Evolutionary conservation across 2,329 filamentous ascomycete genomes (phyloP), one percentile per base, ranked within the genome.

Genomic region (Zasmidium angulare): DNA sequence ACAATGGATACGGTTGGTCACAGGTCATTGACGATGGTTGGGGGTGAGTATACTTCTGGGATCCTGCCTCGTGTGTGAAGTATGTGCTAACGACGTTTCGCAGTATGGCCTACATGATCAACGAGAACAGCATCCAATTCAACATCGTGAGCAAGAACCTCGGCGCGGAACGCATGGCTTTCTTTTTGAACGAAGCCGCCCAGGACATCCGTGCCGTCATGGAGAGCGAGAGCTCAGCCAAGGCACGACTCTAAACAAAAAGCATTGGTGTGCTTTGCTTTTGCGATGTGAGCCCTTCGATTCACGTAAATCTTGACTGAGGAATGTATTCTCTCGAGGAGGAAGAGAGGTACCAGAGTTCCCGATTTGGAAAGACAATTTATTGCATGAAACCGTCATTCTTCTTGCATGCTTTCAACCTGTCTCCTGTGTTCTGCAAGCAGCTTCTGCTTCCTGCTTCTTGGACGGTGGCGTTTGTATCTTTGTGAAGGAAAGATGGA

Each of bases 1-100:
- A 98, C 79, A 99, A 99, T 75, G 95, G 96, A 22, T 99, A 99
- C 77, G 95, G 95, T 49, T 99, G 95, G 95, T 95, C 90, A 73
- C 93, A 99, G 81, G 95, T 99, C 54, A 89, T 98, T 56, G 93
- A 98, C 72, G 90, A 89, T 61, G 95, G 95, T 26, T 99, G 95
- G 78, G 95, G 95, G 66, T 76, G 53, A 75, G 74, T 73, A 46
- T 20, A 14, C 17, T 26, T 48, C 2, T 1, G 48, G 20, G 14
- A 11, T 50, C 40, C 6, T 56, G 22, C 17, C 2, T 21, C 9
- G 2, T 22, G 26, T 24, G 23, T 22, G 20, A 56, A 20, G 6
- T 1, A 22, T n/a, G 47, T 58, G 58, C 68, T 72, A 49, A 73
- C 63, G 26, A 36, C n/a, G 11, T 21, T 56, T 53, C n/a, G 14